Evolutionary conservation across 192 early-diverging fungal species (phyloP), one percentile per base, ranked within the genome.

Genomic region (Dimargaris xerosporica): DNA sequence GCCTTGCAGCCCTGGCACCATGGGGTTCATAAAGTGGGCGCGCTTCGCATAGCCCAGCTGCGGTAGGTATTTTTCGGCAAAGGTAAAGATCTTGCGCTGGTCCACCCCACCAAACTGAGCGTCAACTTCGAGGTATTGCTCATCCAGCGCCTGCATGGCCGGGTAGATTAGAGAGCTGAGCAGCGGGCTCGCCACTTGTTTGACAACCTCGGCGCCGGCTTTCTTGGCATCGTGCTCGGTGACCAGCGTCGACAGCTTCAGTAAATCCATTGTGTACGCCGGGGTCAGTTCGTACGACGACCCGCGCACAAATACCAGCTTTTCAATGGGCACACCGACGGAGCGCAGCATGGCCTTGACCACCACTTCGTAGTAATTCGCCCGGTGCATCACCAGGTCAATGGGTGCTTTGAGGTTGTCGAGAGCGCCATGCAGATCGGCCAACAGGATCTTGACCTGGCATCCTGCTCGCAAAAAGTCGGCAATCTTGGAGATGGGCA

Each of bases 81-180:
- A 85, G 7, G 90, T 85, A 73, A 99, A 99, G 71, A 99, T 99
- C 84, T 99, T 99, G 73, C 96, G 89, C 76, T 99, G 96, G 74
- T 99, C 96, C 11, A 95, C 88, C 47, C 96, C 96, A 34, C 96
- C 96, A 71, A 90, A 93, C 74, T 99, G 96, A 47, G 85, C 86
- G 70, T 99, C 96, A 23, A 91, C 89, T 28, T 81, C 75, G 45
- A 99, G 82, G 76, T 96, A 93, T 76, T 99, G 88, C 78, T 99
- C 96, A 68, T 99, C 96, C 56, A 99, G 76, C 46, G 92, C 91
- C 74, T 99, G 96, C 79, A 99, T 85, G 29, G 91, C 85, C 13
- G 96, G 96, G 82, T 99, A 99, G 64, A 99, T 78, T 64, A 99
- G 80, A 53, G 89, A 92, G n/a, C 90, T 93, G 55, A 99, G 74